These are phyloP conservation scores for Rhodotorula paludigena DNA, from an alignment of 768 basidiomycete genomes.

Conservation along the genomic window DNA sequence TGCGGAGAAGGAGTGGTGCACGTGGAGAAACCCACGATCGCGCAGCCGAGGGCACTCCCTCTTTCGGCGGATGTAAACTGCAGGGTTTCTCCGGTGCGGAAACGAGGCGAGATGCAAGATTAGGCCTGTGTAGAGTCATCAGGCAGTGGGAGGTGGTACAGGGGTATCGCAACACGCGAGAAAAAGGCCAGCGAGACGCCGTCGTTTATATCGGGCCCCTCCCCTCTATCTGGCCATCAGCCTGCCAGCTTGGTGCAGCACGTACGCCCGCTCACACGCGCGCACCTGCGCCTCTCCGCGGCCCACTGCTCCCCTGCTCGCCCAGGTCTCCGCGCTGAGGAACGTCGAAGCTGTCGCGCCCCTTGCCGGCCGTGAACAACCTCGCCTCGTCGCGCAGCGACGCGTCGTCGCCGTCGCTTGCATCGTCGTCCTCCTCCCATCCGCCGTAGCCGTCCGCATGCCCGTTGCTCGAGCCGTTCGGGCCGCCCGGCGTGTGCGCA, in stretches of 20 bases:
- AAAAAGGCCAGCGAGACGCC: too few species aligned
- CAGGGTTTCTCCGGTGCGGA: too few species aligned
- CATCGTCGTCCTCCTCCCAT: conserved; percentile 29
- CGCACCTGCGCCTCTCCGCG: neutral
- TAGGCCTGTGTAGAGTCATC: neutral
- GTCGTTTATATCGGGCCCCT: too few species aligned
- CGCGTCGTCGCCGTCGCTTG: conserved; percentile 5
- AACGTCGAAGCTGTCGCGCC: conserved; percentile 19
- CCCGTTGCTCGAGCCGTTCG: conserved; percentile 1
- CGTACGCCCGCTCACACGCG: neutral
- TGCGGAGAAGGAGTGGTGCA: too few species aligned
- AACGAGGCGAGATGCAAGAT: neutral
- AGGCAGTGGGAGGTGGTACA: neutral
- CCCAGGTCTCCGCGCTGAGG: conserved; percentile 20
- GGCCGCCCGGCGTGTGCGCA: conserved; percentile 15
- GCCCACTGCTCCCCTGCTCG: neutral
- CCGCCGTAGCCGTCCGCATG: conserved; percentile 34
- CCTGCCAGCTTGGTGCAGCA: neutral
- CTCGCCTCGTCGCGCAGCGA: conserved; percentile 2
- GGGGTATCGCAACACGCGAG: too few species aligned
- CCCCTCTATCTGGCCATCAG: neutral
- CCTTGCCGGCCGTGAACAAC: neutral
- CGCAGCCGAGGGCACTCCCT: too few species aligned
- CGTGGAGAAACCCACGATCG: too few species aligned
- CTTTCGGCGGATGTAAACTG: too few species aligned